phyloP scores from a whole-genome alignment of 352 stramenopile genomes.

The Sclerospora graminicola region DNA sequence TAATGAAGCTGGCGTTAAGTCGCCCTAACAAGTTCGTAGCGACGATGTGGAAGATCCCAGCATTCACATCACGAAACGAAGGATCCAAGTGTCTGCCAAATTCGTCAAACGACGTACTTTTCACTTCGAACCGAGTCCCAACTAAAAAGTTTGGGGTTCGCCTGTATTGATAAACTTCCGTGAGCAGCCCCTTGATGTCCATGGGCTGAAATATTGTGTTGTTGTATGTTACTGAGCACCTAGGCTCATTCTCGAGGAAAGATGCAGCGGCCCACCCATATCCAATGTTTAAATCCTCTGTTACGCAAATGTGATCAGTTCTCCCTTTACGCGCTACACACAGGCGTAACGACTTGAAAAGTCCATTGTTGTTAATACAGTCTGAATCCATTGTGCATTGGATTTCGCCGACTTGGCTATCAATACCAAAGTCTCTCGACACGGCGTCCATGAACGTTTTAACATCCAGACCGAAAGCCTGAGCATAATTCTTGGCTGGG shows the following conservation, averaged over 20 bases:
- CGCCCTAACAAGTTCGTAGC: slow-evolving; percentile 34
- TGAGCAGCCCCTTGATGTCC: slow-evolving; percentile 40
- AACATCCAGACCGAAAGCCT: slow-evolving; percentile 28
- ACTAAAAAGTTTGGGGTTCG: slow-evolving; percentile 11
- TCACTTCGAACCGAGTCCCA: slow-evolving; percentile 24
- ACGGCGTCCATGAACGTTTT: slow-evolving; percentile 27
- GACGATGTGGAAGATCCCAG: slow-evolving; percentile 43
- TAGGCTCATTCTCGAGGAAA: slow-evolving; percentile 30
- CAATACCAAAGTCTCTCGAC: slow-evolving; percentile 23
- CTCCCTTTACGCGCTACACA: too few relatives aligned
- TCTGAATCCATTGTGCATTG: not conserved
- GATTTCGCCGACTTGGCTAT: not conserved
- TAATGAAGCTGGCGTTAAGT: slow-evolving; percentile 27
- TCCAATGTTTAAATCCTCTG: slow-evolving; percentile 40
- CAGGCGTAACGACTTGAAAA: not conserved
- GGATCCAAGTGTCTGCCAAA: slow-evolving; percentile 34
- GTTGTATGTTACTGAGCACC: slow-evolving; percentile 33
- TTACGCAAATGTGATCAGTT: too few relatives aligned
- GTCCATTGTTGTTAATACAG: not conserved
- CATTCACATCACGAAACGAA: slow-evolving; percentile 35
- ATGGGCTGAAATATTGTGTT: slow-evolving; percentile 34
- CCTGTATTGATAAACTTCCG: slow-evolving; percentile 27
- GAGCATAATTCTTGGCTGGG: slow-evolving; percentile 39
- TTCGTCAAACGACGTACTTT: slow-evolving; percentile 16
- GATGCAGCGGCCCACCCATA: slow-evolving; percentile 28